These are phyloP conservation scores for Citrus trifoliata DNA, from an alignment of 345 rosid genomes.

Conservation along the genomic window DNA sequence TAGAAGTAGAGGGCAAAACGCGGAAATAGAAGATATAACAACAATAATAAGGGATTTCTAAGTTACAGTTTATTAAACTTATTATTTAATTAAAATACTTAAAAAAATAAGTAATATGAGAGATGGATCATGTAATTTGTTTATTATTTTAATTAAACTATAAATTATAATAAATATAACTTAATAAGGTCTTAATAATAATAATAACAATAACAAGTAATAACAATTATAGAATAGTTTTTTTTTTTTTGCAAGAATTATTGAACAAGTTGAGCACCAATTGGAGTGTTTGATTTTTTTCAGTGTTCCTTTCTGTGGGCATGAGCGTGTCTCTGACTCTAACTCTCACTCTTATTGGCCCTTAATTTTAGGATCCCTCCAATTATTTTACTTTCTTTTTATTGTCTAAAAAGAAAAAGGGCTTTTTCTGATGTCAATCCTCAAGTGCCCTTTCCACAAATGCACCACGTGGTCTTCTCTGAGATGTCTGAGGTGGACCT, in stretches of 20 bases:
- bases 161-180: too few species aligned
- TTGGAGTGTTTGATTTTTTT: not conserved
- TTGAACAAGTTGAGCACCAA: not conserved
- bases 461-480: slow-evolving; percentile 42
- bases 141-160: too few species aligned
- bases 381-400: not conserved
- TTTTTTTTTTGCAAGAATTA: too few species aligned
- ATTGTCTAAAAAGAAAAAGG: not conserved
- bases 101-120: too few species aligned
- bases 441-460: slow-evolving; percentile 30
- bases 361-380: slow-evolving; percentile 20
- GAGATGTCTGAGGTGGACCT: slow-evolving; percentile 45
- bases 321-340: not conserved
- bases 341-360: slow-evolving; percentile 12
- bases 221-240: too few species aligned
- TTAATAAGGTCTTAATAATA: too few species aligned
- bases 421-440: not conserved
- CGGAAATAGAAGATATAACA: slow-evolving; percentile 7
- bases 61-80: too few species aligned
- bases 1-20: slow-evolving; percentile 12
- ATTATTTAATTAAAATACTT: too few species aligned
- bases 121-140: too few species aligned
- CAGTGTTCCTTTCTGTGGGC: not conserved
- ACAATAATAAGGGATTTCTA: not conserved
- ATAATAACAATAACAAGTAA: too few species aligned